These are phyloP conservation scores for Pelargonium myrrhifolium DNA, from an alignment of 441 rosid genomes.

Conservation along the genomic window DNA sequence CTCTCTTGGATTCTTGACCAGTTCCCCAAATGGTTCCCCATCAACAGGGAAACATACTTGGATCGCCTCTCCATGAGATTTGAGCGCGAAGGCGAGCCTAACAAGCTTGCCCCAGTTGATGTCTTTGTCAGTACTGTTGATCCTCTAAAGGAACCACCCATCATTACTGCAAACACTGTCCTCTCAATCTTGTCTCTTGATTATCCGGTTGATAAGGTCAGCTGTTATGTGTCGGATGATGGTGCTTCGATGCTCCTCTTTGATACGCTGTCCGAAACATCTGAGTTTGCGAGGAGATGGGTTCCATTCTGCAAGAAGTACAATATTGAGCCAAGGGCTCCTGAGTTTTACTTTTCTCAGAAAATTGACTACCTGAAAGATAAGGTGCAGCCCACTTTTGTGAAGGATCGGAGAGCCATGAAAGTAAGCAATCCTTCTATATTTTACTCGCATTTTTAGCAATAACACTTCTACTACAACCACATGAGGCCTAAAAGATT, in stretches of 20 bases:
- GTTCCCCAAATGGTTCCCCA: conserved; percentile 97
- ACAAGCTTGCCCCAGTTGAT: conserved; percentile 96
- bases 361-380: conserved; percentile 96
- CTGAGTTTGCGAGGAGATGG: conserved; percentile 98
- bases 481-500: not conserved
- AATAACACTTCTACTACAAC: conserved; percentile 5
- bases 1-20: conserved; percentile 98
- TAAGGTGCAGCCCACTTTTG: conserved; percentile 93
- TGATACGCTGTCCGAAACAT: conserved; percentile 88
- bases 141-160: conserved; percentile 95
- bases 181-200: conserved; percentile 93
- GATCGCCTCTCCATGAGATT: conserved; percentile 95
- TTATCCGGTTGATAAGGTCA: conserved; percentile 96
- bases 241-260: conserved; percentile 98
- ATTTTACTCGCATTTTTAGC: too few relatives aligned
- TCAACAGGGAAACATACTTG: conserved; percentile 97
- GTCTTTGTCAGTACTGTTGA: conserved; percentile 97
- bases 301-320: conserved; percentile 92
- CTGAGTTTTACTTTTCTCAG: conserved; percentile 92
- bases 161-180: conserved; percentile 96
- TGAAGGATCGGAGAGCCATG: conserved; percentile 98
- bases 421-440: conserved; percentile 53
- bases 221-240: conserved; percentile 96
- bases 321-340: conserved; percentile 91
- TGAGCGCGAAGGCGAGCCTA: conserved; percentile 93